phyloP scores from a whole-genome alignment of 1,284 basidiomycete species.

The Heterobasidion parviporum region DNA sequence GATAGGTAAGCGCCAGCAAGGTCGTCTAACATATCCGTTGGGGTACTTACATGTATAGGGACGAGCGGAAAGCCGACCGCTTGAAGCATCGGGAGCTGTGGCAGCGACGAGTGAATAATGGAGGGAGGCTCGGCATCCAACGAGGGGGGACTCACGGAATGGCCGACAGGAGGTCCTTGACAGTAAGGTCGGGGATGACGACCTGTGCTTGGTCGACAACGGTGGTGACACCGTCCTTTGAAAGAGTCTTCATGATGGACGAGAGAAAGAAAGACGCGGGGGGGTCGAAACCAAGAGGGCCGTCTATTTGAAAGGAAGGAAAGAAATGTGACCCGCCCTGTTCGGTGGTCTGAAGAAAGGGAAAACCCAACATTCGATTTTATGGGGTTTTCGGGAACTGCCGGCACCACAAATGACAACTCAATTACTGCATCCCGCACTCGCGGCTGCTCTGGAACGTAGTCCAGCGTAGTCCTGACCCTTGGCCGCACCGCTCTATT shows the following conservation, averaged over 20 bases:
- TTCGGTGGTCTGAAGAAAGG: conserved; percentile 1
- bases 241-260: conserved; percentile 13
- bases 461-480: too few relatives aligned
- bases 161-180: conserved; percentile 80
- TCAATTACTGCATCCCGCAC: too few relatives aligned
- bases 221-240: conserved; percentile 18
- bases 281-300: neutral
- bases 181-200: conserved; percentile 71
- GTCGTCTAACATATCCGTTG: conserved; percentile 5
- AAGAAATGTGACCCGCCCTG: neutral
- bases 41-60: conserved; percentile 66
- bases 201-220: conserved; percentile 54
- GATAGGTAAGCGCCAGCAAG: conserved; percentile 9
- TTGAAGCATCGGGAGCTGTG: conserved; percentile 84
- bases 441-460: too few relatives aligned
- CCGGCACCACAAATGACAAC: neutral
- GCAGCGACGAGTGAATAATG: neutral
- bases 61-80: conserved; percentile 82
- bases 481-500: too few relatives aligned
- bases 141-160: conserved; percentile 65
- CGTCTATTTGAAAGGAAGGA: neutral
- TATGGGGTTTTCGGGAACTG: neutral
- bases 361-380: conserved; percentile 1
- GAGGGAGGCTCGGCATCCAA: neutral
- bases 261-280: conserved; percentile 4